A percentile compares a stretch with the other conserved stretches of the same genome.
Evolutionary conservation across 2,329 filamentous ascomycete genomes (phyloP).

Genomic region (Cytospora paraplurivora): DNA sequence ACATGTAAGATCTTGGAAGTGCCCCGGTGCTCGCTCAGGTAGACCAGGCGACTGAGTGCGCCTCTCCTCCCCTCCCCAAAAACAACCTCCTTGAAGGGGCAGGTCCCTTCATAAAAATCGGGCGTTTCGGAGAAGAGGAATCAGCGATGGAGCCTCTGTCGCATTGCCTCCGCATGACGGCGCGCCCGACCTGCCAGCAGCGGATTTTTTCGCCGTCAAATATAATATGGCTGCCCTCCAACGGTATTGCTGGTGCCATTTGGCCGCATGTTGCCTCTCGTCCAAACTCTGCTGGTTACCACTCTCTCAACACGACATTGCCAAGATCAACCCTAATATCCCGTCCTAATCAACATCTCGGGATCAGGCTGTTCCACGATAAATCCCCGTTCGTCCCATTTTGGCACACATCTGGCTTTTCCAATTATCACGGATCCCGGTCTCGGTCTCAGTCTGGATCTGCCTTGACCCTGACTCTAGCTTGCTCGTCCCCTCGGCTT

Average conservation of each 20-base stretch:
- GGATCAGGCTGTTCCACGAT: constrained; percentile 7
- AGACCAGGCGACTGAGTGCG: not conserved
- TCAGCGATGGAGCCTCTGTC: not conserved
- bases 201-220: not conserved
- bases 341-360: not conserved
- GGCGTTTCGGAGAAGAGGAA: not conserved
- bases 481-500: constrained; percentile 9
- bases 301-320: not conserved
- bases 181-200: not conserved
- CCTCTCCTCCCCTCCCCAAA: not conserved
- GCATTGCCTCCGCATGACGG: not conserved
- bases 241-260: not conserved
- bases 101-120: not conserved
- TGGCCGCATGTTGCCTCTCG: not conserved
- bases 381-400: not conserved
- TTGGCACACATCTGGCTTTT: not conserved
- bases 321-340: not conserved
- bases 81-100: not conserved
- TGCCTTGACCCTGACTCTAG: constrained; percentile 8
- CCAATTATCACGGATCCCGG: not conserved
- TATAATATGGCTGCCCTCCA: not conserved
- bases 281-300: not conserved
- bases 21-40: no score
- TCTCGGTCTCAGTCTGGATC: not conserved
- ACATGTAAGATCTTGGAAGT: not conserved